phyloP scores from a whole-genome alignment of 2,329 filamentous ascomycete species.

The Diaporthe sp. region DNA sequence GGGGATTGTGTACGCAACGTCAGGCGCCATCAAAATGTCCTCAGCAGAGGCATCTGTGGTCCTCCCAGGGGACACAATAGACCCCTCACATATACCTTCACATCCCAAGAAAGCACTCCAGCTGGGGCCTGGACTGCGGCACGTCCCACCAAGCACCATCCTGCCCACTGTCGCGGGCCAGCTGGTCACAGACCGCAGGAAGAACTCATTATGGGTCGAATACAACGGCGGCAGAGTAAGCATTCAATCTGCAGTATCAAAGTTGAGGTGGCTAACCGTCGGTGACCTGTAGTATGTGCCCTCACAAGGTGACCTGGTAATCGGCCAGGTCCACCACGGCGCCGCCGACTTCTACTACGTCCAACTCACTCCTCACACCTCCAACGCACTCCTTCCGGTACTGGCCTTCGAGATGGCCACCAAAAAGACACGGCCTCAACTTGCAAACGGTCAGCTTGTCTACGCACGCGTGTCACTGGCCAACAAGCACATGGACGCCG shows the following conservation, averaged over 20 bases:
- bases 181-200: slow-evolving; percentile 74
- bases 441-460: slow-evolving; percentile 80
- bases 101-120: slow-evolving; percentile 78
- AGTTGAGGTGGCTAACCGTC: slow-evolving; percentile 41
- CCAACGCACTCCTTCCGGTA: slow-evolving; percentile 79
- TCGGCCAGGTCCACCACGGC: slow-evolving; percentile 84
- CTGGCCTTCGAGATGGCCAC: slow-evolving; percentile 93
- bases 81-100: slow-evolving; percentile 73
- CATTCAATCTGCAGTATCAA: slow-evolving; percentile 27
- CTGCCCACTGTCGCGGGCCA: slow-evolving; percentile 75
- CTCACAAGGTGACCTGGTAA: slow-evolving; percentile 83
- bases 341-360: slow-evolving; percentile 84
- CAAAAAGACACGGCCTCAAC: slow-evolving; percentile 88
- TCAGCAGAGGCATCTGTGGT: slow-evolving; percentile 67
- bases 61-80: slow-evolving; percentile 83
- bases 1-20: background rate
- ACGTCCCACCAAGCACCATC: slow-evolving; percentile 81
- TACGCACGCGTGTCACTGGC: slow-evolving; percentile 87
- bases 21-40: slow-evolving; percentile 56
- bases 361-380: slow-evolving; percentile 73
- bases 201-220: slow-evolving; percentile 84
- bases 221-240: slow-evolving; percentile 75
- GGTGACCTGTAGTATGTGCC: slow-evolving; percentile 75
- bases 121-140: slow-evolving; percentile 84
- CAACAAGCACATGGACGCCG: slow-evolving; percentile 82